A percentile compares a stretch with the other conserved stretches of the same genome.
phyloP scores from a whole-genome alignment of 1,284 basidiomycete genomes.

The Erythrobasidium hasegawianum region DNA sequence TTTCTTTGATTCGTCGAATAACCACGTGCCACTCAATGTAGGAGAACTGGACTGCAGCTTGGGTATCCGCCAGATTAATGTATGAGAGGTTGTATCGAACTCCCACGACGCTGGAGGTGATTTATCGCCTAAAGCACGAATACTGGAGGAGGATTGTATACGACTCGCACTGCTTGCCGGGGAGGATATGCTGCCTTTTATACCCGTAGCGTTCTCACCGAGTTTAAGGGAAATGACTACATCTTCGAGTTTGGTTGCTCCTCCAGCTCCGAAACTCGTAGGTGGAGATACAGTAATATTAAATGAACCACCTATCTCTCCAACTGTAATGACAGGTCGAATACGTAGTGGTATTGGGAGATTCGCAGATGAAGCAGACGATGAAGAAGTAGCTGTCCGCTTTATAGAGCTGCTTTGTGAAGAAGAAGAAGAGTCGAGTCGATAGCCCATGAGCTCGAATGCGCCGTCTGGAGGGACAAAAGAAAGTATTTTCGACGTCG shows the following conservation, averaged over 20 bases:
- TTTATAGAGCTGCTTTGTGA: background rate
- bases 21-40: constrained; percentile 15
- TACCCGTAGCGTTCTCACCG: constrained; percentile 15
- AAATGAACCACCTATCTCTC: constrained; percentile 35
- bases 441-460: constrained; percentile 36
- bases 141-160: background rate
- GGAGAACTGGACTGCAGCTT: constrained; percentile 12
- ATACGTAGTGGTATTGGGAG: constrained; percentile 20
- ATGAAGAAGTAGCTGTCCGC: background rate
- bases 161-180: background rate
- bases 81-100: constrained; percentile 19
- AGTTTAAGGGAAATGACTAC: constrained; percentile 15
- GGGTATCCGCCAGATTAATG: constrained; percentile 26
- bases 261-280: background rate
- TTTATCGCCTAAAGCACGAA: background rate
- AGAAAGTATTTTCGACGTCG: constrained; percentile 18
- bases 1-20: constrained; percentile 9
- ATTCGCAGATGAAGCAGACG: constrained; percentile 2
- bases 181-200: constrained; percentile 24
- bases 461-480: constrained; percentile 37
- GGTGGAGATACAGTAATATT: constrained; percentile 28
- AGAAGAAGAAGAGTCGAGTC: constrained; percentile 4
- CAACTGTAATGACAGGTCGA: constrained; percentile 25
- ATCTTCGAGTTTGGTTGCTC: constrained; percentile 24
- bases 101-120: constrained; percentile 32